A percentile compares a stretch with the other conserved stretches of the same genome.
Evolutionary conservation across 78 protist genomes (phyloP).

Genomic region (Monosiga brevicollis): DNA sequence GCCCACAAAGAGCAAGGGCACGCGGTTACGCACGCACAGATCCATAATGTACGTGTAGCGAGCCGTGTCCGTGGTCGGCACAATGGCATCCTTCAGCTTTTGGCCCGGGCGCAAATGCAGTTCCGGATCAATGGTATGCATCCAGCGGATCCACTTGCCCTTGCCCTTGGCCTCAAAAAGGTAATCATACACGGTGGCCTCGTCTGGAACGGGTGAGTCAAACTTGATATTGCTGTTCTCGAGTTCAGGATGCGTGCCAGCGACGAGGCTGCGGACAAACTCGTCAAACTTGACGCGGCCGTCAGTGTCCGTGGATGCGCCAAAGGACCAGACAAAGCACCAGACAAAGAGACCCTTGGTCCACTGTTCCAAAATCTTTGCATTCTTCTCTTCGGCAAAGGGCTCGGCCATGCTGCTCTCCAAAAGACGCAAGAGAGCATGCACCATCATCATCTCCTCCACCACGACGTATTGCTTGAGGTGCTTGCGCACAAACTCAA

Average conservation of each 20-base stretch:
- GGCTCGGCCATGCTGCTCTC: background rate
- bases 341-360: constrained; percentile 17
- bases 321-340: constrained; percentile 48
- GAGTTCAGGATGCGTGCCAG: background rate
- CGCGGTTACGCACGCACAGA: background rate
- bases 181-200: constrained; percentile 30
- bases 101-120: background rate
- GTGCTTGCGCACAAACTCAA: background rate
- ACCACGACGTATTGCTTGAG: background rate
- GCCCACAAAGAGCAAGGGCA: constrained; percentile 47
- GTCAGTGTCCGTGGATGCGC: constrained; percentile 9
- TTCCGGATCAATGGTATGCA: background rate
- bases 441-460: constrained; percentile 9
- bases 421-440: background rate
- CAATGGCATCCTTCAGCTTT: constrained; percentile 8
- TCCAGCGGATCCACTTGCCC: constrained; percentile 49
- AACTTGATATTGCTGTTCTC: background rate
- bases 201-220: background rate
- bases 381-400: background rate
- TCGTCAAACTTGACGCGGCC: constrained; percentile 25
- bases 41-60: constrained; percentile 10
- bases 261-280: background rate
- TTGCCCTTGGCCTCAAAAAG: constrained; percentile 7
- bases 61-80: constrained; percentile 38
- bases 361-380: background rate